phyloP scores from a whole-genome alignment of 106 monocot species.

The Apostasia ramifera region DNA sequence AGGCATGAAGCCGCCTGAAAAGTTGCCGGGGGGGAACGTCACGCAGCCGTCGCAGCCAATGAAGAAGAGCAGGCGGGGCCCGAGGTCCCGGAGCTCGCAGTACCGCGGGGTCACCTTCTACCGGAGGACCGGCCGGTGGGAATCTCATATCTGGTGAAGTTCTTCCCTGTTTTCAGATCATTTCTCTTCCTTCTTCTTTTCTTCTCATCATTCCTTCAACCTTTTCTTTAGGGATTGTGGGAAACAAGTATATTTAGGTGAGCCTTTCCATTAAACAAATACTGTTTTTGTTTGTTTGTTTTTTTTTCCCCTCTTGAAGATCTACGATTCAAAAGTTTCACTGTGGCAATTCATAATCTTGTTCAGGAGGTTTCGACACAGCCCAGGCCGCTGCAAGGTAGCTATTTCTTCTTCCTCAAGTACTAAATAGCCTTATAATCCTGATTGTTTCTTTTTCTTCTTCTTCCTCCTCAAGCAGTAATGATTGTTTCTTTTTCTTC shows the following conservation, averaged over 20 bases:
- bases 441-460: no score
- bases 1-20: conserved; percentile 15
- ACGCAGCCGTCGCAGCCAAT: conserved; percentile 12
- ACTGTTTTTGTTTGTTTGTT: not conserved
- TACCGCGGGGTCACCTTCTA: conserved; percentile 48
- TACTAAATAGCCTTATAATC: no score
- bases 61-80: conserved; percentile 45
- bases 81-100: conserved; percentile 44
- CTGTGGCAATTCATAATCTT: conserved; percentile 1
- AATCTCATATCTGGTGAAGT: conserved; percentile 39
- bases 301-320: not conserved
- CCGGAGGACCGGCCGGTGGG: conserved; percentile 53
- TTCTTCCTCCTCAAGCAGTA: no score
- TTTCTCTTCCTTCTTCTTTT: not conserved
- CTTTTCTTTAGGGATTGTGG: conserved; percentile 67
- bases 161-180: not conserved
- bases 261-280: not conserved
- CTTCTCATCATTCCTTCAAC: not conserved
- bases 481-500: no score
- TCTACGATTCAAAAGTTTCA: not conserved
- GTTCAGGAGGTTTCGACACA: conserved; percentile 79
- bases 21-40: conserved; percentile 9
- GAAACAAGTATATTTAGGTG: conserved; percentile 87
- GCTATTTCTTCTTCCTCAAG: not conserved
- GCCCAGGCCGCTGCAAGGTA: conserved; percentile 70